phyloP scores from a whole-genome alignment of 2,329 filamentous ascomycete genomes.

The Trichophyton benhamiae region DNA sequence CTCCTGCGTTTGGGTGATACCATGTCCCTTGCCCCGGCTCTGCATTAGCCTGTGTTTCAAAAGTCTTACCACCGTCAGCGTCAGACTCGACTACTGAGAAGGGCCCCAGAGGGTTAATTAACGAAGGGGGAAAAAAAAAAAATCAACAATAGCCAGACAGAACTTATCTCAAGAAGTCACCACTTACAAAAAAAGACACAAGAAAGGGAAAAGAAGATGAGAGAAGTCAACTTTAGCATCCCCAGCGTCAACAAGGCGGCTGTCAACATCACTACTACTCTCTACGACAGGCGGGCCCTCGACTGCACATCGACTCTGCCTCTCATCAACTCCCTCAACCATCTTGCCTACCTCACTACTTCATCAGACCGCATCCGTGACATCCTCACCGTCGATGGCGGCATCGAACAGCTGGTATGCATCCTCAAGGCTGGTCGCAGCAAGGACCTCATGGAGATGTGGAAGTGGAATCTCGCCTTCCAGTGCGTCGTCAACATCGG shows the following conservation, averaged over 20 bases:
- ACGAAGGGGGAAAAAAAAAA: neutral
- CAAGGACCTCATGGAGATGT: conserved; percentile 99
- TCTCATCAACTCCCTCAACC: conserved; percentile 96
- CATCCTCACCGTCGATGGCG: conserved; percentile 96
- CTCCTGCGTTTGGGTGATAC: neutral
- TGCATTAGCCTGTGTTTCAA: neutral
- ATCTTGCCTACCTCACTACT: conserved; percentile 94
- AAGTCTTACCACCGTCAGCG: neutral
- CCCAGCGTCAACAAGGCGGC: conserved; percentile 99
- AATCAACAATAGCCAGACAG: neutral
- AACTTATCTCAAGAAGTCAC: neutral
- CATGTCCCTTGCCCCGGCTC: neutral
- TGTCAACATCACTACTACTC: conserved; percentile 92
- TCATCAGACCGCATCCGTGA: conserved; percentile 95
- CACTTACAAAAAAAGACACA: neutral
- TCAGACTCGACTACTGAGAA: too few relatives aligned
- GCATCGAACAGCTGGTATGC: conserved; percentile 89
- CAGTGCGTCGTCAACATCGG: conserved; percentile 99
- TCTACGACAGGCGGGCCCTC: conserved; percentile 92
- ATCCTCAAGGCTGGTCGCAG: conserved; percentile 95
- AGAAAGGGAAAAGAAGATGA: conserved; percentile 53
- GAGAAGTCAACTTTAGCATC: conserved; percentile 99
- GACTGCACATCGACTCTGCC: conserved; percentile 97
- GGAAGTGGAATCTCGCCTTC: conserved; percentile 99
- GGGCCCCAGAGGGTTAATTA: too few relatives aligned